phyloP scores from a whole-genome alignment of 768 basidiomycete genomes.

The Rhodocollybia butyracea region DNA sequence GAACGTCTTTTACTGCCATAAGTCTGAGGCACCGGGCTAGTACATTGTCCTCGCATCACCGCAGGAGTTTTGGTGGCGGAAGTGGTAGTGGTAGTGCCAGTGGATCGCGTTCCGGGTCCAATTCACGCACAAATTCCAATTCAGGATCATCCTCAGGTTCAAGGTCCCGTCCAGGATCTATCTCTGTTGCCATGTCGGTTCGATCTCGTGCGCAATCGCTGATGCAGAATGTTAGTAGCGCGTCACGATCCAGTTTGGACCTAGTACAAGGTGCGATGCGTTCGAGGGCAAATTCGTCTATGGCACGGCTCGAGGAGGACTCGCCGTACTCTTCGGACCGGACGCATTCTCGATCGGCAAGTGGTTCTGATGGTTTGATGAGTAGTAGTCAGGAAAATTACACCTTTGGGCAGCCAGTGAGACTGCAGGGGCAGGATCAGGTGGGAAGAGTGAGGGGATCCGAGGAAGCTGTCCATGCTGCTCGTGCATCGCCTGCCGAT shows the following conservation, averaged over 20 bases:
- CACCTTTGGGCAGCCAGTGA: slow-evolving; percentile 67
- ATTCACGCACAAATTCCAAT: slow-evolving; percentile 26
- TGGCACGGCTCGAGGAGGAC: slow-evolving; percentile 64
- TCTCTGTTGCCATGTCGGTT: slow-evolving; percentile 35
- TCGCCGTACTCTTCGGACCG: slow-evolving; percentile 30
- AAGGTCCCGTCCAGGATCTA: slow-evolving; percentile 44
- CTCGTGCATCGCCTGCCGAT: background rate
- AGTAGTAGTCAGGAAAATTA: slow-evolving; percentile 63
- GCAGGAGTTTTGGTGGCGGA: slow-evolving; percentile 26
- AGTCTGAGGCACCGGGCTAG: slow-evolving; percentile 38
- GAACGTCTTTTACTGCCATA: slow-evolving; percentile 42
- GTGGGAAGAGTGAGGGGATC: slow-evolving; percentile 18
- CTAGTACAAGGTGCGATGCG: slow-evolving; percentile 45
- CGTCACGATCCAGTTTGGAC: slow-evolving; percentile 59
- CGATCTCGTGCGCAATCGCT: slow-evolving; percentile 67
- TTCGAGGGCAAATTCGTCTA: slow-evolving; percentile 63
- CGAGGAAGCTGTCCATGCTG: slow-evolving; percentile 2
- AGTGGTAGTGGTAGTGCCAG: slow-evolving; percentile 32
- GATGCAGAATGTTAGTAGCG: slow-evolving; percentile 60
- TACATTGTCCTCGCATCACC: slow-evolving; percentile 25
- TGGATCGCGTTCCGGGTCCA: slow-evolving; percentile 15
- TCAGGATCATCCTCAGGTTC: slow-evolving; percentile 38
- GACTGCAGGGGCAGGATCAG: slow-evolving; percentile 31
- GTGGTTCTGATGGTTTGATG: slow-evolving; percentile 42
- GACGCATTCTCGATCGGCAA: slow-evolving; percentile 49